These are phyloP conservation scores for Candida tibetensis DNA, from an alignment of 805 yeast genomes.

Conservation along the genomic window DNA sequence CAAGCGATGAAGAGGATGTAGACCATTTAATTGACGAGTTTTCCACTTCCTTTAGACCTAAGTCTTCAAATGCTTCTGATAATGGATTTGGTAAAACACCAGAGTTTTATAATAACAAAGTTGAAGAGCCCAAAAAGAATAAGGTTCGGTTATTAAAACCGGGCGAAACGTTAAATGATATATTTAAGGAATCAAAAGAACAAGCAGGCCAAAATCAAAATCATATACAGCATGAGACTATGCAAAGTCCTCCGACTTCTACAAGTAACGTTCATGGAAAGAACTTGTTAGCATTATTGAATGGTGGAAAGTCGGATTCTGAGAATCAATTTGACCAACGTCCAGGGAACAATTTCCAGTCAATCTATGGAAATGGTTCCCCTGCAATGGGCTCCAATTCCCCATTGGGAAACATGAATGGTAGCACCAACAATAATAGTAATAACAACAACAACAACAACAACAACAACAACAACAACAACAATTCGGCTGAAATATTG, in stretches of 20 bases:
- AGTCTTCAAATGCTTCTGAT: neutral
- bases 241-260: conserved; percentile 1
- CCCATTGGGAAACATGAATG: no score
- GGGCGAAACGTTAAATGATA: conserved; percentile 22
- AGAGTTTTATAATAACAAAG: conserved; percentile 6
- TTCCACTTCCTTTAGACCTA: neutral
- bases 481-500: conserved; percentile 7
- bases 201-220: no score
- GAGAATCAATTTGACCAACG: conserved; percentile 1
- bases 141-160: conserved; percentile 27
- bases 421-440: no score
- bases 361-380: conserved; percentile 10
- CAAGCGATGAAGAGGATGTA: conserved; percentile 36
- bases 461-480: conserved; percentile 1
- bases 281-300: conserved; percentile 21
- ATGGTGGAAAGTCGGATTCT: conserved; percentile 10
- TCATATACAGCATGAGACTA: no score
- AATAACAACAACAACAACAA: no score
- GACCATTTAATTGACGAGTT: conserved; percentile 11
- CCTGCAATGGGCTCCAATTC: conserved; percentile 1
- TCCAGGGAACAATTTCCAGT: conserved; percentile 12
- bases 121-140: conserved; percentile 12
- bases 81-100: conserved; percentile 1
- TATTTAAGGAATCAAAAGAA: conserved; percentile 1
- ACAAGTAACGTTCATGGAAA: conserved; percentile 17